These are phyloP conservation scores for Zymoseptoria crescenta DNA, from an alignment of 2,329 filamentous ascomycete genomes.

Conservation along the genomic window DNA sequence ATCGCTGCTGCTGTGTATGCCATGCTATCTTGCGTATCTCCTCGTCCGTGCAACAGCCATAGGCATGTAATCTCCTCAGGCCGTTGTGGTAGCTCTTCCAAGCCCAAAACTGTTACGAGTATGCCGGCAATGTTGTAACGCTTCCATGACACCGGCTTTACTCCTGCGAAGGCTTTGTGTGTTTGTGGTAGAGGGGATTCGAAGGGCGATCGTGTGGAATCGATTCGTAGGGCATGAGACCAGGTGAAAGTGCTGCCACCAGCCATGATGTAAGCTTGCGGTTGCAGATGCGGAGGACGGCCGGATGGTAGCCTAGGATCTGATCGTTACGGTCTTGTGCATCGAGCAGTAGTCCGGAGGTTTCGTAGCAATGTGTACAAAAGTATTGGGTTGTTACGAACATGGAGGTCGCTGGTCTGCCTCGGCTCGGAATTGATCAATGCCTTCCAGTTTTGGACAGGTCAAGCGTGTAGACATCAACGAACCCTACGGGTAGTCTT, in stretches of 20 bases:
- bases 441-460: not conserved
- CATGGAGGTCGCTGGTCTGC: not conserved
- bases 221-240: constrained; percentile 25
- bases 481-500: not conserved
- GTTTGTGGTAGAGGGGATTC: constrained; percentile 24
- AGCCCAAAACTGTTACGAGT: constrained; percentile 70
- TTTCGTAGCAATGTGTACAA: not conserved
- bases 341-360: not conserved
- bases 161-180: constrained; percentile 24
- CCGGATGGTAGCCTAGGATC: not conserved
- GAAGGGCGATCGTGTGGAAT: constrained; percentile 27
- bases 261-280: constrained; percentile 14
- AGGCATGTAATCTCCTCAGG: constrained; percentile 60
- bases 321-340: not conserved
- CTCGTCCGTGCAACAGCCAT: constrained; percentile 84
- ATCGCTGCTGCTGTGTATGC: constrained; percentile 60
- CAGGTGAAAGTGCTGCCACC: constrained; percentile 28
- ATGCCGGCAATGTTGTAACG: constrained; percentile 71
- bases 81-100: constrained; percentile 57
- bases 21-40: constrained; percentile 66
- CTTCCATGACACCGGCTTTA: constrained; percentile 50
- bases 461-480: not conserved
- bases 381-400: not conserved
- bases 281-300: not conserved
- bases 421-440: not conserved